Evolutionary conservation across 1,284 basidiomycete genomes (phyloP).

Genomic region (Moesziomyces parantarcticus): DNA sequence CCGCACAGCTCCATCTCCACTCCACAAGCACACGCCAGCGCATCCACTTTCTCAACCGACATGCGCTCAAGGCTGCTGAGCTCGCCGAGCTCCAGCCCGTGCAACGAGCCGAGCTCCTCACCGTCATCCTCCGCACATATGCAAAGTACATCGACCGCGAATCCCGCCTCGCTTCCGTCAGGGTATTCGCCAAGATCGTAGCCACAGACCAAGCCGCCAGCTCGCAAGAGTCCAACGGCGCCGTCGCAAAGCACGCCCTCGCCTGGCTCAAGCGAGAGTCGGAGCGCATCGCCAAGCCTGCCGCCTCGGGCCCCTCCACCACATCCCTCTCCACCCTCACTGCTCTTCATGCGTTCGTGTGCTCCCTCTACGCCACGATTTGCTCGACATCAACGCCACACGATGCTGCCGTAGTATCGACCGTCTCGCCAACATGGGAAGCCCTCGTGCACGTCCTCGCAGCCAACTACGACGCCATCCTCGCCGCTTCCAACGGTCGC

Average conservation of each 20-base stretch:
- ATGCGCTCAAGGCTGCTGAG: conserved; percentile 37
- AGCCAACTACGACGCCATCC: conserved; percentile 46
- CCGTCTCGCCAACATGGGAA: conserved; percentile 26
- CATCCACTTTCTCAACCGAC: conserved; percentile 39
- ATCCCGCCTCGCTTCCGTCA: conserved; percentile 78
- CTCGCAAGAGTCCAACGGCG: conserved; percentile 65
- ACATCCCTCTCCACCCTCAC: conserved; percentile 72
- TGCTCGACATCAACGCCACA: conserved; percentile 70
- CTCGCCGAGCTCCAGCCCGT: conserved; percentile 71
- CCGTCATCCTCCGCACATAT: conserved; percentile 78
- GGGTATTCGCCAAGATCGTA: conserved; percentile 75
- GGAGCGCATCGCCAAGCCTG: conserved; percentile 63
- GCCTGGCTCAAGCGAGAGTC: conserved; percentile 79
- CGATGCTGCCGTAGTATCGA: neutral
- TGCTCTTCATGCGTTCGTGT: conserved; percentile 80
- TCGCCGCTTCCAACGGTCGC: conserved; percentile 18
- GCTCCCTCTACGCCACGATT: conserved; percentile 72
- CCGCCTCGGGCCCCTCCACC: conserved; percentile 24
- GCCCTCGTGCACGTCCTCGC: conserved; percentile 50
- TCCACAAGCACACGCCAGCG: conserved; percentile 47
- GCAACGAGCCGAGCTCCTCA: conserved; percentile 79
- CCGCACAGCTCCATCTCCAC: conserved; percentile 30
- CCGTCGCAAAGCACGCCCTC: conserved; percentile 77
- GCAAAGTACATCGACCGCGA: conserved; percentile 79
- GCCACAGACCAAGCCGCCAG: conserved; percentile 71